Percentiles rank a stretch among this genome's conserved stretches.
Conservation (phyloP, 1,284 basidiomycete species). For the Tausonia pullulans region DNA sequence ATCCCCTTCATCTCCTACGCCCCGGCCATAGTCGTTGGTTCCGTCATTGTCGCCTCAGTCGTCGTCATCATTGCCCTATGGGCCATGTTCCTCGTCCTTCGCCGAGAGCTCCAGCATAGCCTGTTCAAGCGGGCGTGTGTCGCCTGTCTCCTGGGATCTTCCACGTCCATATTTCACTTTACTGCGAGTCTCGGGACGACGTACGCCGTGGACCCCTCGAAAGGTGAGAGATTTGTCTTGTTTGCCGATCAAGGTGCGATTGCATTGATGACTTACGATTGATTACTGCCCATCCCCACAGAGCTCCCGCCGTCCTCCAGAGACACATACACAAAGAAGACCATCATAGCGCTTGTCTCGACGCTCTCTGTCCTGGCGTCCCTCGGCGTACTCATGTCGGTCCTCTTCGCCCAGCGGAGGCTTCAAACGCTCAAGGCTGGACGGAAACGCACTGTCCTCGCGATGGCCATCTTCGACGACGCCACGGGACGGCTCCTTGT, state of each 20-base stretch:
- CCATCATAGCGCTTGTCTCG: conserved; percentile 35
- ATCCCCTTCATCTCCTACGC: conserved; percentile 36
- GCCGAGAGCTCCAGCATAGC: conserved; percentile 38
- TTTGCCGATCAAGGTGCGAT: not conserved
- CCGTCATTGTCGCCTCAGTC: conserved; percentile 36
- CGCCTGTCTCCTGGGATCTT: conserved; percentile 31
- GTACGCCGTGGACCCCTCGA: conserved; percentile 21
- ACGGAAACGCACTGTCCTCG: conserved; percentile 37
- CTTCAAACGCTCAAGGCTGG: conserved; percentile 25
- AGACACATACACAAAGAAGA: not conserved
- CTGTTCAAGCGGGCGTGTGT: conserved; percentile 35
- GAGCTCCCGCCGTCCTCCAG: not conserved
- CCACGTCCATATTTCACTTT: conserved; percentile 16
- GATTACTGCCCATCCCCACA: not conserved
- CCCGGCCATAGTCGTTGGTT: conserved; percentile 33
- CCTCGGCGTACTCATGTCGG: conserved; percentile 32
- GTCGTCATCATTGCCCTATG: conserved; percentile 37
- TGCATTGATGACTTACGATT: not conserved
- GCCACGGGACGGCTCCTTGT: conserved; percentile 35
- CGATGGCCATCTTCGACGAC: conserved; percentile 35
- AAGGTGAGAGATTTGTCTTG: not conserved
- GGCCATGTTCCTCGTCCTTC: conserved; percentile 40
- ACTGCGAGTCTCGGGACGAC: conserved; percentile 30
- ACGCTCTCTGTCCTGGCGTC: conserved; percentile 36
- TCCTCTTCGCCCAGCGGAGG: conserved; percentile 31